phyloP scores from a whole-genome alignment of 306 rosid species.

The Begonia peltatifolia region DNA sequence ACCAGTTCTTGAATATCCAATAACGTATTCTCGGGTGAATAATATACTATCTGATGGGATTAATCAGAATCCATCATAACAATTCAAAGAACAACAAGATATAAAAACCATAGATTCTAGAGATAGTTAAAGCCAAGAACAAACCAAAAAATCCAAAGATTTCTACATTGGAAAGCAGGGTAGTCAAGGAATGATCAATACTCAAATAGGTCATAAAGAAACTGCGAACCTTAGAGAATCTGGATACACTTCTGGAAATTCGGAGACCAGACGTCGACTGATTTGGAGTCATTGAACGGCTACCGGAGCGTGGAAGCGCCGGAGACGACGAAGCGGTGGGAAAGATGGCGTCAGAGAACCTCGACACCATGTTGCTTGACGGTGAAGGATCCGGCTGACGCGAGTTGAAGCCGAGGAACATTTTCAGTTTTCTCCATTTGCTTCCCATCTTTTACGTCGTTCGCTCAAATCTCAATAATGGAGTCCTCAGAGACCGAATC shows the following conservation, averaged over 20 bases:
- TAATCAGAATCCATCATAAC: too few species aligned
- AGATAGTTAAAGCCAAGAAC: background rate
- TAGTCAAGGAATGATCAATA: background rate
- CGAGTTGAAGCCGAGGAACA: constrained; percentile 46
- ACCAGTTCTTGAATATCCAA: too few species aligned
- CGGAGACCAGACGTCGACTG: constrained; percentile 48
- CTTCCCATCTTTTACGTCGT: constrained; percentile 30
- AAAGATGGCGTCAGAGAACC: constrained; percentile 15
- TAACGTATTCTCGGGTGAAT: too few species aligned
- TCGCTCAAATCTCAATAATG: background rate
- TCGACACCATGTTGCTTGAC: constrained; percentile 10
- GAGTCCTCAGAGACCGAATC: constrained; percentile 11
- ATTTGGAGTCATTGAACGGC: constrained; percentile 33
- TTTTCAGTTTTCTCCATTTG: constrained; percentile 77
- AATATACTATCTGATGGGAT: too few species aligned
- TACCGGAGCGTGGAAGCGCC: constrained; percentile 16
- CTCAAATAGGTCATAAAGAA: constrained; percentile 8
- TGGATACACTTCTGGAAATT: constrained; percentile 35
- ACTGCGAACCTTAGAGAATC: constrained; percentile 63
- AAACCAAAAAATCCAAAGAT: background rate
- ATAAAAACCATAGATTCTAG: too few species aligned
- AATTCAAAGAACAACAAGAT: too few species aligned
- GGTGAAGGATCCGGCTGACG: constrained; percentile 17
- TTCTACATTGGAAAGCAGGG: background rate
- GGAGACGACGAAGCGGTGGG: constrained; percentile 10